A percentile compares a stretch with the other conserved stretches of the same genome.
phyloP scores from a whole-genome alignment of 805 yeast species.

The Candida jianshihensis region DNA sequence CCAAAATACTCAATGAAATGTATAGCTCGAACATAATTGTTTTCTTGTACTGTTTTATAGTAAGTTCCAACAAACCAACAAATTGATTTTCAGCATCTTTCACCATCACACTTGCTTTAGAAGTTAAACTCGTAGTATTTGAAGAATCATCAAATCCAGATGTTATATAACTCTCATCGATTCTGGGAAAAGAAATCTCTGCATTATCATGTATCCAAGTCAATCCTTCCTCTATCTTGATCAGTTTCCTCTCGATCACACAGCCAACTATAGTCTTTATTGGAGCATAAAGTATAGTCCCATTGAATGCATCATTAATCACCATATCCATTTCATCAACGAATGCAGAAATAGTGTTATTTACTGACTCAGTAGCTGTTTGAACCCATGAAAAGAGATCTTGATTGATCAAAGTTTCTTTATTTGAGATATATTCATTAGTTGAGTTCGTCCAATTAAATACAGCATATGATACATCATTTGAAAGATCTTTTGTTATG shows the following conservation, averaged over 20 bases:
- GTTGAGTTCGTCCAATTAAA: conserved; percentile 47
- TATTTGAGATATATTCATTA: conserved; percentile 42
- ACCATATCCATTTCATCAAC: conserved; percentile 51
- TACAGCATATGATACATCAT: conserved; percentile 27
- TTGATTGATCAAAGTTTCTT: conserved; percentile 50
- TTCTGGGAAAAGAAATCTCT: conserved; percentile 48
- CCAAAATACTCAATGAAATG: conserved; percentile 37
- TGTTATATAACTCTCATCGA: conserved; percentile 29
- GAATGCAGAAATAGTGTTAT: conserved; percentile 53
- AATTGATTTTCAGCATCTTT: conserved; percentile 21
- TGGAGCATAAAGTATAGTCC: conserved; percentile 59
- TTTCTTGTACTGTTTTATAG: conserved; percentile 28
- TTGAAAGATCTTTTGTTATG: conserved; percentile 7
- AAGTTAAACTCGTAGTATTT: conserved; percentile 1
- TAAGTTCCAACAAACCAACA: conserved; percentile 16
- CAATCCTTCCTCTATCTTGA: conserved; percentile 59
- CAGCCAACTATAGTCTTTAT: conserved; percentile 69
- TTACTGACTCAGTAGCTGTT: conserved; percentile 49
- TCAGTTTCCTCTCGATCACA: conserved; percentile 67
- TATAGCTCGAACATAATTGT: conserved; percentile 39
- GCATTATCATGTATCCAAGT: conserved; percentile 71
- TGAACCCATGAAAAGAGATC: conserved; percentile 62
- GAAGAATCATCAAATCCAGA: conserved; percentile 9
- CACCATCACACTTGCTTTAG: conserved; percentile 9
- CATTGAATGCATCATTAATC: conserved; percentile 53